Evolutionary conservation across 192 early-diverging fungal genomes (phyloP).

Genomic region (Backusella mclennaniae): DNA sequence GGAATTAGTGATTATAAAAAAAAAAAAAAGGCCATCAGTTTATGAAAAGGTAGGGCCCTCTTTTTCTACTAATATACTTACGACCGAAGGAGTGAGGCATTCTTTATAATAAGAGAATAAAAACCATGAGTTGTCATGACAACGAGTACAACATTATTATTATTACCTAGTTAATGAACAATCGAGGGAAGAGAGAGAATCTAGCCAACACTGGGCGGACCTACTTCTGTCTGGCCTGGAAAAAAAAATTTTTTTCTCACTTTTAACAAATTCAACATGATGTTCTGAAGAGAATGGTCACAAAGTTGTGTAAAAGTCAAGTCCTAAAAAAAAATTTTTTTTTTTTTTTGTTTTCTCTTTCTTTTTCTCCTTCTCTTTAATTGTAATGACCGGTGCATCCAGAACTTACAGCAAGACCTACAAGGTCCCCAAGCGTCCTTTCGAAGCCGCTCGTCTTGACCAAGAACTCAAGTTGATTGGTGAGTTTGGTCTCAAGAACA

Average conservation of each 20-base stretch:
- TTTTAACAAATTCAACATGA: not conserved
- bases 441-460: constrained; percentile 96
- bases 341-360: constrained; percentile 10
- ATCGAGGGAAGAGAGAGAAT: not conserved
- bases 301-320: not conserved
- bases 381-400: constrained; percentile 33
- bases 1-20: no score
- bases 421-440: constrained; percentile 97
- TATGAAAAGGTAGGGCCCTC: not conserved
- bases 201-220: not conserved
- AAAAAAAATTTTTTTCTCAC: not conserved
- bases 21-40: not conserved
- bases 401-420: constrained; percentile 71
- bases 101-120: not conserved
- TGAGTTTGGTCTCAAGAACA: constrained; percentile 97
- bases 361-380: constrained; percentile 18
- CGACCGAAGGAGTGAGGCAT: constrained; percentile 32
- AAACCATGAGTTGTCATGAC: not conserved
- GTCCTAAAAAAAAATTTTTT: not conserved
- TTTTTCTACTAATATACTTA: constrained; percentile 14
- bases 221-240: not conserved
- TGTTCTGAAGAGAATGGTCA: not conserved
- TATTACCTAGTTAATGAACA: not conserved
- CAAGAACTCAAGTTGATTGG: constrained; percentile 93
- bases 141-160: not conserved